phyloP scores from a whole-genome alignment of 2,329 filamentous ascomycete genomes.

The Aureobasidium sp. region DNA sequence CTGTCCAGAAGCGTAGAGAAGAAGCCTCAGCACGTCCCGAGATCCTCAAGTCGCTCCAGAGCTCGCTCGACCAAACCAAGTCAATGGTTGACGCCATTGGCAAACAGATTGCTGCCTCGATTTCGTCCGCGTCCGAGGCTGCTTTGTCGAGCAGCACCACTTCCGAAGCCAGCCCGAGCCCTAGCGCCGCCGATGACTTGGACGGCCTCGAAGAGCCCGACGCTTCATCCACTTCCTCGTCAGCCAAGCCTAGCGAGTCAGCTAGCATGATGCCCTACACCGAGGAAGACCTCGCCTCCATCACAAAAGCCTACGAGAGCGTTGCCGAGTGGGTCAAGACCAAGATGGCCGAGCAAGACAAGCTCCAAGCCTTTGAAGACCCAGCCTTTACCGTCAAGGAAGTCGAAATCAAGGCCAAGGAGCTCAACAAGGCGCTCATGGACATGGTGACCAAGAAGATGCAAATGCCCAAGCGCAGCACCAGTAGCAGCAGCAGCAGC shows the following conservation, averaged over 20 bases:
- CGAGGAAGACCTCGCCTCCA: conserved; percentile 60
- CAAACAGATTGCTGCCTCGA: conserved; percentile 60
- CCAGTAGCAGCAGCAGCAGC: conserved; percentile 20
- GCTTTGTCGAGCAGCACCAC: conserved; percentile 30
- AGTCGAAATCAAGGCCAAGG: conserved; percentile 58
- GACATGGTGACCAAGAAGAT: conserved; percentile 66
- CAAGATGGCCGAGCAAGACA: conserved; percentile 63
- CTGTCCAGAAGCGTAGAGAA: conserved; percentile 66
- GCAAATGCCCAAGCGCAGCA: conserved; percentile 33
- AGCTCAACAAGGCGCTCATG: conserved; percentile 63
- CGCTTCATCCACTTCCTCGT: conserved; percentile 35
- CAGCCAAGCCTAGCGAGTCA: conserved; percentile 31
- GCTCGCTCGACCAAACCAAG: conserved; percentile 63
- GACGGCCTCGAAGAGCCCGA: conserved; percentile 74
- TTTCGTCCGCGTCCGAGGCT: conserved; percentile 36
- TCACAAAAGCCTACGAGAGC: conserved; percentile 57
- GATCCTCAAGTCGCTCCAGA: conserved; percentile 59
- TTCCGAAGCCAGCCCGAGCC: conserved; percentile 40
- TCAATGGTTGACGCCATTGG: conserved; percentile 65
- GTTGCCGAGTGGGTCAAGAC: conserved; percentile 68
- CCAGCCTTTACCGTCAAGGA: conserved; percentile 69
- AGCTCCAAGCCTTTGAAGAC: conserved; percentile 63
- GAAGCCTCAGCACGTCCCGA: conserved; percentile 67
- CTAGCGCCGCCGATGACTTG: conserved; percentile 47
- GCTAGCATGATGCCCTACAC: conserved; percentile 63